These are phyloP conservation scores for Aspergillus mulundensis DNA, from an alignment of 495 filamentous ascomycete species.

Conservation along the genomic window DNA sequence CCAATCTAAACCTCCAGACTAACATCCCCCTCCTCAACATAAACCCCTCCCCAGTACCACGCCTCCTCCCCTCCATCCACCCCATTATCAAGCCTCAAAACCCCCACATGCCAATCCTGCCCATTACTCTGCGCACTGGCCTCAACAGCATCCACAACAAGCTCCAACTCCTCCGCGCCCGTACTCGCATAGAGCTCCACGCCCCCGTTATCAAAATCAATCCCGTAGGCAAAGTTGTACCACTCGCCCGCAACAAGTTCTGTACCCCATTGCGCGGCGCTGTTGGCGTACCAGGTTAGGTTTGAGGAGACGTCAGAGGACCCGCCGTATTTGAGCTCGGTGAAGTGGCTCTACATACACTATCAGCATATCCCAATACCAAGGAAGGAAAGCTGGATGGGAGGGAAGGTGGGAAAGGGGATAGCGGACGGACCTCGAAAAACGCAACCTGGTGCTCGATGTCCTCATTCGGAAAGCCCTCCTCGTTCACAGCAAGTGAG, in stretches of 20 bases:
- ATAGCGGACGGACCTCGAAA: conserved; percentile 41
- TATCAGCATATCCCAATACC: not conserved
- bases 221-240: conserved; percentile 68
- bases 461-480: conserved; percentile 55
- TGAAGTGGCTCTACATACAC: conserved; percentile 60
- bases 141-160: conserved; percentile 53
- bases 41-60: conserved; percentile 71
- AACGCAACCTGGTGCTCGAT: conserved; percentile 74
- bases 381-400: too few relatives aligned
- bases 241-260: conserved; percentile 54
- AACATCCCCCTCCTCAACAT: conserved; percentile 53
- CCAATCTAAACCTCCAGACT: conserved; percentile 1
- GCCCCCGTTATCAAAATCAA: conserved; percentile 55
- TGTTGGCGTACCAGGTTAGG: conserved; percentile 52
- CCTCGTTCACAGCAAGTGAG: conserved; percentile 53
- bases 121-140: conserved; percentile 62
- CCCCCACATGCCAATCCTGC: conserved; percentile 70
- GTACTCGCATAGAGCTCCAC: conserved; percentile 70
- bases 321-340: conserved; percentile 68
- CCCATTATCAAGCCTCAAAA: conserved; percentile 60
- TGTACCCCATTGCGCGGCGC: conserved; percentile 49
- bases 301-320: conserved; percentile 44
- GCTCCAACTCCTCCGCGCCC: conserved; percentile 51
- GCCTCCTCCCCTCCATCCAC: conserved; percentile 51
- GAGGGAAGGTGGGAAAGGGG: not conserved